Evolutionary conservation across 2,329 filamentous ascomycete species (phyloP), one percentile per base, ranked within the genome.

Genomic region (Rhynchosporium agropyri): DNA sequence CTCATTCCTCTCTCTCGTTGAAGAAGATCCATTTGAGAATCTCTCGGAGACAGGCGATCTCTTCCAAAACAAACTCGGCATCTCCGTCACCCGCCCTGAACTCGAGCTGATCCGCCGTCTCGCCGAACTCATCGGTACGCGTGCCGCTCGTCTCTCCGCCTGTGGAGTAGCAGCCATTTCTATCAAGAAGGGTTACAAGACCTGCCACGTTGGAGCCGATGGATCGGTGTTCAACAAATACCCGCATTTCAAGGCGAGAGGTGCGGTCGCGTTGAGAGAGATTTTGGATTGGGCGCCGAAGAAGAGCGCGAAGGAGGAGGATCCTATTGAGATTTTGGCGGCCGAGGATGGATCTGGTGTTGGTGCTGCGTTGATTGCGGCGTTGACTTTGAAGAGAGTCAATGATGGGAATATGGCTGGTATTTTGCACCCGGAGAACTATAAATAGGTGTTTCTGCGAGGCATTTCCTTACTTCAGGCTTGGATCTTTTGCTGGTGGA

Each of bases 181-280:
- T 84, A 96, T 89, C 80, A 98, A 98, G 88, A 98, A 97, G 85
- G 84, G 86, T 70, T 94, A 93, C 77, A 79, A 89, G 74, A 84
- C 85, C 43, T 96, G 91, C 80, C 95, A 98, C 77, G 95, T 99
- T 48, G 95, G 95, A 72, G 95, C 95, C 58, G 95, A 99, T 75
- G 95, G 95, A 43, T 96, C 91, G 20, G 94, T 99, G 60, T 99
- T 99, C 82, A 97, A 97, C 84, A 98, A 98, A 77, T 99, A 99
- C 79, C 95, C 95, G 12, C 90, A 97, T 79, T 99, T 99, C 85
- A 97, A 97, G 83, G 86, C 88, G 63, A 89, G 95, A 60, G 93
- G 94, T 61, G 94, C 95, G 13, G 83, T 89, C 76, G 95, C 95
- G 33, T 84, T 99, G 59, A 88, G 91, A 61, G 95, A 99, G 81